These are phyloP conservation scores for Hyparrhenia diplandra DNA, from an alignment of 176 grass and related monocot genomes.

Conservation along the genomic window DNA sequence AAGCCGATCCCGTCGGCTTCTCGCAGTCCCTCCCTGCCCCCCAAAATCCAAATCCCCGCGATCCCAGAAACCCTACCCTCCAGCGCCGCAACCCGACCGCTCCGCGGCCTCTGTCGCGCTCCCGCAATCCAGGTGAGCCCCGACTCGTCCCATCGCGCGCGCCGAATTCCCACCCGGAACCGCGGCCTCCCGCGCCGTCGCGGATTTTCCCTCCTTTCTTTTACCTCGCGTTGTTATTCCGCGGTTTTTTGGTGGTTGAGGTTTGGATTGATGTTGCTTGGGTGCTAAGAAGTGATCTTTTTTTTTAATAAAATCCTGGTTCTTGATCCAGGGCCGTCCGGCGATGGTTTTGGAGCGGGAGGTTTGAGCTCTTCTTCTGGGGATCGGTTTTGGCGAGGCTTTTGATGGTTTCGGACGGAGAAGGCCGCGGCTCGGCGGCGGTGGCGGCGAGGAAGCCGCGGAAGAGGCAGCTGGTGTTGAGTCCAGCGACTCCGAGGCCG, in stretches of 20 bases:
- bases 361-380: slow-evolving; percentile 21
- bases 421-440: not conserved
- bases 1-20: slow-evolving; percentile 25
- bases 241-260: not conserved
- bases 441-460: slow-evolving; percentile 25
- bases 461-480: slow-evolving; percentile 55
- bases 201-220: not conserved
- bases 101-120: not conserved
- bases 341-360: slow-evolving; percentile 24
- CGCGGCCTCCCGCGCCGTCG: not conserved
- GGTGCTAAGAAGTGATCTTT: not conserved
- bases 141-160: not conserved
- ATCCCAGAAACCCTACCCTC: slow-evolving; percentile 36
- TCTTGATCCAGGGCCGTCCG: slow-evolving; percentile 24
- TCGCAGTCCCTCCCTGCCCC: too few species aligned
- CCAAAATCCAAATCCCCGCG: slow-evolving; percentile 18
- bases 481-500: slow-evolving; percentile 68
- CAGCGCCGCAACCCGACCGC: slow-evolving; percentile 17
- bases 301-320: not conserved
- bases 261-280: not conserved
- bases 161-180: slow-evolving; percentile 15
- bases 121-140: slow-evolving; percentile 34
- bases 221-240: not conserved
- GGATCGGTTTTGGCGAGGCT: not conserved
- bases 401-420: slow-evolving; percentile 32